phyloP scores from a whole-genome alignment of 371 early-diverging fungal genomes.

The Capillidium rhysosporum region DNA sequence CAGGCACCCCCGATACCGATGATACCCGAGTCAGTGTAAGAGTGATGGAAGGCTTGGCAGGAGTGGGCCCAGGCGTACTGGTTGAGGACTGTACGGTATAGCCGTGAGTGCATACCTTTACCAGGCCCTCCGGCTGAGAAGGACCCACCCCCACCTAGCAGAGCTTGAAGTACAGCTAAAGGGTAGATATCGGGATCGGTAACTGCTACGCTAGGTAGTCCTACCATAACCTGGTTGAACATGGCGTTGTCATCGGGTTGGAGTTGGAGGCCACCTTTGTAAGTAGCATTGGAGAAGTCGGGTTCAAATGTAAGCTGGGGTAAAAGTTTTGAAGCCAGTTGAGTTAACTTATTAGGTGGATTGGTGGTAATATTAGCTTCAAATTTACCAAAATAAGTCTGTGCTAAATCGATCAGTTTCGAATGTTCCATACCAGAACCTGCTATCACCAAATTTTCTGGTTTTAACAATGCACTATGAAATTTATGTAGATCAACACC shows the following conservation, averaged over 20 bases:
- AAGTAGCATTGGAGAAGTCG: constrained; percentile 30
- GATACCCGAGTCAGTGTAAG: constrained; percentile 75
- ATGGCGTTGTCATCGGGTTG: constrained; percentile 32
- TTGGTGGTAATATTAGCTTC: background rate
- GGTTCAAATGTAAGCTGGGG: constrained; percentile 5
- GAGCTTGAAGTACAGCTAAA: constrained; percentile 67
- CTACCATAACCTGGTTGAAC: constrained; percentile 74
- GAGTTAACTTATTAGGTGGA: background rate
- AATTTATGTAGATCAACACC: constrained; percentile 42
- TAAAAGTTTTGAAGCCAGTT: background rate
- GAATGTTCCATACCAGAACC: constrained; percentile 78
- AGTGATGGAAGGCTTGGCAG: constrained; percentile 76
- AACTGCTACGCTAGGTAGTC: constrained; percentile 64
- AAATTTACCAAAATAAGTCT: constrained; percentile 39
- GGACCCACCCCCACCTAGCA: constrained; percentile 90
- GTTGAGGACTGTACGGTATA: constrained; percentile 87
- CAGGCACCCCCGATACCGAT: constrained; percentile 88
- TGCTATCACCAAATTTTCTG: constrained; percentile 79
- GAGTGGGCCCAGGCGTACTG: constrained; percentile 89
- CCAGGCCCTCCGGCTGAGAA: constrained; percentile 97
- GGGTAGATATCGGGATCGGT: constrained; percentile 78
- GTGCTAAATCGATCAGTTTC: constrained; percentile 44
- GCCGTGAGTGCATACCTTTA: constrained; percentile 94
- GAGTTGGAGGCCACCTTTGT: constrained; percentile 64
- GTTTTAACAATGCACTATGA: constrained; percentile 59